Evolutionary conservation across 179 eudicot species (phyloP).

Genomic region (Camellia oleifera): DNA sequence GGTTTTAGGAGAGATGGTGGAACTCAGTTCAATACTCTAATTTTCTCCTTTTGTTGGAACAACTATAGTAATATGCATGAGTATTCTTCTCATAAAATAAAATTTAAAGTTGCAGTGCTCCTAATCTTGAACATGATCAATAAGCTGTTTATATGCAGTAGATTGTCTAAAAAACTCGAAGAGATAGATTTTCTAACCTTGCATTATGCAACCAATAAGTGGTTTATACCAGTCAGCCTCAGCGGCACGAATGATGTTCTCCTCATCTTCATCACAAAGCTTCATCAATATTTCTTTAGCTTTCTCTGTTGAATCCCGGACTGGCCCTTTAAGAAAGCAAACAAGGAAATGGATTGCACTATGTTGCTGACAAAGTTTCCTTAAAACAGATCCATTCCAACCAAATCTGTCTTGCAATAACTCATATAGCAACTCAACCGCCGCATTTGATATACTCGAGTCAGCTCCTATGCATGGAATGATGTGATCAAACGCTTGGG

Average conservation of each 20-base stretch:
- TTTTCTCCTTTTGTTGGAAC: too few species aligned
- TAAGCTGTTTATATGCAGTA: background rate
- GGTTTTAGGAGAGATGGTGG: too few species aligned
- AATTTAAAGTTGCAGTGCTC: background rate
- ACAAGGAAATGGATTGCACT: slow-evolving; percentile 29
- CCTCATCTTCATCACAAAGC: slow-evolving; percentile 39
- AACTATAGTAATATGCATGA: too few species aligned
- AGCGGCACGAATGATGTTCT: slow-evolving; percentile 31
- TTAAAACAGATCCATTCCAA: slow-evolving; percentile 24
- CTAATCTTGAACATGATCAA: background rate
- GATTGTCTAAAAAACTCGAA: background rate
- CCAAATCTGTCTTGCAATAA: slow-evolving; percentile 26
- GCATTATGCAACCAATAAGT: slow-evolving; percentile 24
- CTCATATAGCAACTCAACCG: slow-evolving; percentile 34
- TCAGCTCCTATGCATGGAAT: slow-evolving; percentile 30
- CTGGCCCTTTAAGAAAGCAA: slow-evolving; percentile 16
- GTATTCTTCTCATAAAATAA: background rate
- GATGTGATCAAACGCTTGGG: slow-evolving; percentile 26
- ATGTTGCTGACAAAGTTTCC: slow-evolving; percentile 28
- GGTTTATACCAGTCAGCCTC: slow-evolving; percentile 41
- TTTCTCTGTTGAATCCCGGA: slow-evolving; percentile 21
- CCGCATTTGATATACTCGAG: slow-evolving; percentile 28
- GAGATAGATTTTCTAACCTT: slow-evolving; percentile 27
- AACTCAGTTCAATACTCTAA: too few species aligned
- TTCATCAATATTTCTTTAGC: slow-evolving; percentile 34